phyloP scores from a whole-genome alignment of 1,139 yeast species.

The Taphrina wiesneri region DNA sequence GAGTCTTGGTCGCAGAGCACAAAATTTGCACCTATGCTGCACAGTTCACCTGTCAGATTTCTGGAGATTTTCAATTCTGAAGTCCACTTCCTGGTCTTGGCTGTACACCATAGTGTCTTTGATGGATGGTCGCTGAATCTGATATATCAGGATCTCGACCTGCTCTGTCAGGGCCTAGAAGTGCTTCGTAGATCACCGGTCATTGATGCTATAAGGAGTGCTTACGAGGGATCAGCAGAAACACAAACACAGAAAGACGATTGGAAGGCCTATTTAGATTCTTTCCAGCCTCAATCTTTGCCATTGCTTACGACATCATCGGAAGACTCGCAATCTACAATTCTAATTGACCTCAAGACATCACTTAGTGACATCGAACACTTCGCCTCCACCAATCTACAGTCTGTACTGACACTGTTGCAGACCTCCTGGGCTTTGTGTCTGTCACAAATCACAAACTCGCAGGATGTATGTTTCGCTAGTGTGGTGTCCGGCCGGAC shows the following conservation, averaged over 20 bases:
- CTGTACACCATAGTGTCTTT: slow-evolving; percentile 40
- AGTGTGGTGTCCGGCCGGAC: slow-evolving; percentile 37
- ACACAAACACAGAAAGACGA: background rate
- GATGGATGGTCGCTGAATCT: slow-evolving; percentile 38
- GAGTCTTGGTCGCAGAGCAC: background rate
- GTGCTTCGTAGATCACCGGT: background rate
- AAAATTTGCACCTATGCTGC: background rate
- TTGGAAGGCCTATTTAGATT: slow-evolving; percentile 2
- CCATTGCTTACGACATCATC: background rate
- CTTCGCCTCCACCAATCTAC: background rate
- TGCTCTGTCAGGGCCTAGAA: background rate
- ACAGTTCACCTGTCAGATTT: slow-evolving; percentile 7
- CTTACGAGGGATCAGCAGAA: background rate
- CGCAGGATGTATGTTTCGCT: slow-evolving; percentile 39
- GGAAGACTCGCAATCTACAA: background rate
- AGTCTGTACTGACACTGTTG: slow-evolving; percentile 6
- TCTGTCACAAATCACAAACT: slow-evolving; percentile 31
- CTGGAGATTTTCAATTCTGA: background rate
- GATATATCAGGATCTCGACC: slow-evolving; percentile 35
- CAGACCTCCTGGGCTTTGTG: slow-evolving; percentile 17
- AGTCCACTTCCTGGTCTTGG: slow-evolving; percentile 26
- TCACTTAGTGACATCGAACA: background rate
- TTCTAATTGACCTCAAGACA: background rate
- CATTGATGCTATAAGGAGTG: background rate
- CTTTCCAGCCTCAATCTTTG: slow-evolving; percentile 1